A percentile compares a stretch with the other conserved stretches of the same genome.
phyloP scores from a whole-genome alignment of 2,329 filamentous ascomycete species.

The Madurella mycetomatis region DNA sequence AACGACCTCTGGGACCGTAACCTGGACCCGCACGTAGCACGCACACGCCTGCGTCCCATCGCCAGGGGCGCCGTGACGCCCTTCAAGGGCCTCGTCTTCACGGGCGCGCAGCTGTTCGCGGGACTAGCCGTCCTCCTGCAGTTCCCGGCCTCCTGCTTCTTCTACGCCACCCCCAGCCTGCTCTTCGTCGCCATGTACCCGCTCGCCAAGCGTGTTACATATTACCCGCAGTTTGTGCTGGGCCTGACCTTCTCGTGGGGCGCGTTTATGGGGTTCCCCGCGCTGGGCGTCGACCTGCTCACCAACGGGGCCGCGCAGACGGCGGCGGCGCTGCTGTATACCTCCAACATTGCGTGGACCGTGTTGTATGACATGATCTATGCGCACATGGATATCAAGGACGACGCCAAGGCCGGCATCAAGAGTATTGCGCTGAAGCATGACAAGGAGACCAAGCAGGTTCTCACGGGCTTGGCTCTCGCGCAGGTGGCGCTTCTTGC shows the following conservation, averaged over 20 bases:
- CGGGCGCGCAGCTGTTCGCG: conserved; percentile 66
- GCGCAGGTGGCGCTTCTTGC: conserved; percentile 66
- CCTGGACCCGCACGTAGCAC: conserved; percentile 72
- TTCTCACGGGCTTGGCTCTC: conserved; percentile 65
- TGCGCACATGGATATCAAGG: conserved; percentile 85
- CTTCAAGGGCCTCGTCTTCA: conserved; percentile 66
- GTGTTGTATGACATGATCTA: conserved; percentile 91
- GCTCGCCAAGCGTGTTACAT: conserved; percentile 77
- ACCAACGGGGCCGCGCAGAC: conserved; percentile 57
- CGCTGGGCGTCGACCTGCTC: conserved; percentile 72
- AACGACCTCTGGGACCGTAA: conserved; percentile 90
- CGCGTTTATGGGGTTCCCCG: conserved; percentile 81
- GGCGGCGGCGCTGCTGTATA: conserved; percentile 66
- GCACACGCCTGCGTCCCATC: conserved; percentile 74
- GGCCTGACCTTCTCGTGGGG: conserved; percentile 88
- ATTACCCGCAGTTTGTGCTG: conserved; percentile 81
- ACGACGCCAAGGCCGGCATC: conserved; percentile 81
- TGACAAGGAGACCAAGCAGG: conserved; percentile 69
- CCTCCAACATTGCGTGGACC: conserved; percentile 80
- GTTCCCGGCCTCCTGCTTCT: conserved; percentile 69
- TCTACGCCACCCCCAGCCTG: conserved; percentile 72
- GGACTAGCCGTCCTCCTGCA: conserved; percentile 72
- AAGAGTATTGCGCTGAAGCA: conserved; percentile 83
- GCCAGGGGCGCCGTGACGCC: conserved; percentile 73
- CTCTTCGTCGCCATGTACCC: conserved; percentile 72